Evolutionary conservation across 257 asterid genomes (phyloP).

Genomic region (Solanum virginianum): DNA sequence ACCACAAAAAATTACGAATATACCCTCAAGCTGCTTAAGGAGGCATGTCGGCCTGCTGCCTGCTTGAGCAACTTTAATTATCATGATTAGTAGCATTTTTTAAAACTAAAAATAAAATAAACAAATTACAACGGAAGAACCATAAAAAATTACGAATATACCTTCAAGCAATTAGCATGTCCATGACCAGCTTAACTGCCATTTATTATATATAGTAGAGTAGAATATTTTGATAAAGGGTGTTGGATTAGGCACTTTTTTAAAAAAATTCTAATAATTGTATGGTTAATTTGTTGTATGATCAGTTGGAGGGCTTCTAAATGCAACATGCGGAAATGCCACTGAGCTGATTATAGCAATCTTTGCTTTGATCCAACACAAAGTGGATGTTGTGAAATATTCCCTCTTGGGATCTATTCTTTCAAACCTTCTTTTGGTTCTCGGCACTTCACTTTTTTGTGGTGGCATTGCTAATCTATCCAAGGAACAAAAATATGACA

Average conservation of each 20-base stretch:
- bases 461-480: constrained; percentile 70
- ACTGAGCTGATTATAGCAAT: constrained; percentile 85
- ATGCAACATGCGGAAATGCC: constrained; percentile 97
- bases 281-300: not conserved
- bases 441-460: constrained; percentile 83
- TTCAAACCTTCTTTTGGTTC: constrained; percentile 89
- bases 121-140: too few relatives aligned
- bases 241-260: not conserved
- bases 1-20: too few relatives aligned
- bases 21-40: too few relatives aligned
- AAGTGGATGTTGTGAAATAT: constrained; percentile 71
- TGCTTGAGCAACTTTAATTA: too few relatives aligned
- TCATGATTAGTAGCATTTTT: too few relatives aligned
- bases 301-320: constrained; percentile 91
- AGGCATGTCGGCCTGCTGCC: too few relatives aligned
- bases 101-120: too few relatives aligned
- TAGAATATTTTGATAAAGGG: not conserved
- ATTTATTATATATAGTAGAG: too few relatives aligned
- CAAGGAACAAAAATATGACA: constrained; percentile 54
- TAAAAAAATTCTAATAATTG: not conserved
- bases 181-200: too few relatives aligned
- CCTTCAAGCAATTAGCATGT: too few relatives aligned
- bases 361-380: constrained; percentile 51
- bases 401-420: constrained; percentile 83
- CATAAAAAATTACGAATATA: too few relatives aligned